A percentile compares a stretch with the other conserved stretches of the same genome.
Evolutionary conservation across 2,329 filamentous ascomycete species (phyloP).

Genomic region (Albifimbria verrucaria): DNA sequence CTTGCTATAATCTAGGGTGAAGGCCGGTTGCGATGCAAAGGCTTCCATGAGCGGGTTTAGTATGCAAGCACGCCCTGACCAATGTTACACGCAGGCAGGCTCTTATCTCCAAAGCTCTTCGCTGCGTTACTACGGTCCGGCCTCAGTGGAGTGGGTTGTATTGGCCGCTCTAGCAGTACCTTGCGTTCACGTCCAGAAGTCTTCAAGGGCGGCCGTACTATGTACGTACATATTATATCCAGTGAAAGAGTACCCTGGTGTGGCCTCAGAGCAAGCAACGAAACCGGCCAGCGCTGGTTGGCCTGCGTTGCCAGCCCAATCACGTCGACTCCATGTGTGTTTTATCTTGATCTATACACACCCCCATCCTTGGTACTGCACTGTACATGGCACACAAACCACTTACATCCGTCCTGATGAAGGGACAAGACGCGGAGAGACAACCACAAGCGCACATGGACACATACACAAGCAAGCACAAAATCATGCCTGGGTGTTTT

Average conservation of each 20-base stretch:
- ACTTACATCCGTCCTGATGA: constrained; percentile 11
- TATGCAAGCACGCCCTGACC: too few relatives aligned
- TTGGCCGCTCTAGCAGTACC: neutral
- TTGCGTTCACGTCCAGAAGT: neutral
- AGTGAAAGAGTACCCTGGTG: neutral
- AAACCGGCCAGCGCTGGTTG: neutral
- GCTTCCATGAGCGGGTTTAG: too few relatives aligned
- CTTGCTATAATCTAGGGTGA: too few relatives aligned
- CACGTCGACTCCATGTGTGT: neutral
- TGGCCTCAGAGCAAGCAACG: neutral
- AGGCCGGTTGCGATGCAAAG: too few relatives aligned
- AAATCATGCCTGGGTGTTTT: constrained; percentile 2
- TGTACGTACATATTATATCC: neutral
- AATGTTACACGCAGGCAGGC: neutral
- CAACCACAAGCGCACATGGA: constrained; percentile 18
- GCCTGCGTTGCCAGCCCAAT: neutral
- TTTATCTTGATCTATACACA: neutral
- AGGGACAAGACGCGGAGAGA: constrained; percentile 16
- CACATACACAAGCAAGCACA: constrained; percentile 17
- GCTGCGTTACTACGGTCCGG: neutral
- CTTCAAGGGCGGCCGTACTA: neutral
- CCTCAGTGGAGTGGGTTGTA: neutral
- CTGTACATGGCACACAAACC: constrained; percentile 4
- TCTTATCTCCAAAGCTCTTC: neutral
- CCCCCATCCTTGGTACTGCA: constrained; percentile 3